Conservation (phyloP, 2,329 filamentous ascomycete genomes). For the Talaromyces sp. region DNA sequence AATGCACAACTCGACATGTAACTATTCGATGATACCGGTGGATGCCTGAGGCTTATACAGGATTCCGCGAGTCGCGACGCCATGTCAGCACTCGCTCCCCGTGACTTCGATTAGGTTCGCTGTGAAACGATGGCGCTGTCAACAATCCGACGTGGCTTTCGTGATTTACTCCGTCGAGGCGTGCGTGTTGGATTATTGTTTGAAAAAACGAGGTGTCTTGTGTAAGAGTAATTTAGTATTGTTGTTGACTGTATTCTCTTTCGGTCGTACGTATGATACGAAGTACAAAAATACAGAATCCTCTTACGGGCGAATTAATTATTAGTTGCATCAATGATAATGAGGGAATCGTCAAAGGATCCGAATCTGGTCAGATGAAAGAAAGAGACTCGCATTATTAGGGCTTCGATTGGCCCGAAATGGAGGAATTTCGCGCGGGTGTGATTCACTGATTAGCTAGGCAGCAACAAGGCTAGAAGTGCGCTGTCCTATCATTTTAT, state of each 20-base stretch:
- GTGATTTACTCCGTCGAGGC: background rate
- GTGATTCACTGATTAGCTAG: background rate
- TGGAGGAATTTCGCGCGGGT: background rate
- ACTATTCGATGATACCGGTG: background rate
- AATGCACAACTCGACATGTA: background rate
- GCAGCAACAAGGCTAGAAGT: background rate
- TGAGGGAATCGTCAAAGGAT: background rate
- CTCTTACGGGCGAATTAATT: background rate
- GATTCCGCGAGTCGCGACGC: too few relatives aligned
- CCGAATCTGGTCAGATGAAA: background rate
- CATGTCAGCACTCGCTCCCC: background rate
- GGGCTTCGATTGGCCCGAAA: background rate
- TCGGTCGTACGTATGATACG: background rate
- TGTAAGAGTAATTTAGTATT: background rate
- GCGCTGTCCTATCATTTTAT: background rate
- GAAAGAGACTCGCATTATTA: background rate
- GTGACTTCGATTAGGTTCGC: background rate
- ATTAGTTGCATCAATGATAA: too few relatives aligned
- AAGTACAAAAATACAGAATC: background rate
- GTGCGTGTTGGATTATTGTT: background rate
- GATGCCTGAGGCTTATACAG: background rate
- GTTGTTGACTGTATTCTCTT: background rate
- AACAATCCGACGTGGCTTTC: background rate
- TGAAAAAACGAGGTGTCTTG: background rate
- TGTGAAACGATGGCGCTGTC: background rate